Evolutionary conservation across 2,329 filamentous ascomycete species (phyloP).

Genomic region (Xenoacremonium recifei): DNA sequence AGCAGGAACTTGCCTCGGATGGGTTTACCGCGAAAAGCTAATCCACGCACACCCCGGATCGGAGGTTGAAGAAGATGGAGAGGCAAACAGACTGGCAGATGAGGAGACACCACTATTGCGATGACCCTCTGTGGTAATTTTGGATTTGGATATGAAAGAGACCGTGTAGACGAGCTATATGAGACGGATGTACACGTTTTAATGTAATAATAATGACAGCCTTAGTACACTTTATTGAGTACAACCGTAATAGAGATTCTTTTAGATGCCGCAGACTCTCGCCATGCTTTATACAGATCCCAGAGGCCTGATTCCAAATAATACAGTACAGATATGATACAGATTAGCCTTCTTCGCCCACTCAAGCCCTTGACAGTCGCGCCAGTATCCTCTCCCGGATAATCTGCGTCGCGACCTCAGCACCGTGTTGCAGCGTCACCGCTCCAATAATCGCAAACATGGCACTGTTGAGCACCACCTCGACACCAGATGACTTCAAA

Average conservation of each 20-base stretch:
- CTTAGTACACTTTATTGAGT: too few species aligned
- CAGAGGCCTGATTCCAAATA: slow-evolving; percentile 24
- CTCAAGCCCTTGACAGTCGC: slow-evolving; percentile 23
- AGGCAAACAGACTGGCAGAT: slow-evolving; percentile 13
- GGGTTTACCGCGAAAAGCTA: slow-evolving; percentile 39
- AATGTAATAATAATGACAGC: not conserved
- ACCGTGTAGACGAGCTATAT: slow-evolving; percentile 2
- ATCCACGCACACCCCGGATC: slow-evolving; percentile 22
- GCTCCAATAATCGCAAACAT: slow-evolving; percentile 87
- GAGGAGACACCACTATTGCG: slow-evolving; percentile 36
- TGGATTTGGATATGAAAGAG: not conserved
- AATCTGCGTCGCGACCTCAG: slow-evolving; percentile 70
- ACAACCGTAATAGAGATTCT: too few species aligned
- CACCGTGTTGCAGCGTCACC: slow-evolving; percentile 83
- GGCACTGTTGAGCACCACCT: slow-evolving; percentile 72
- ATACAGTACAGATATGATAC: slow-evolving; percentile 30
- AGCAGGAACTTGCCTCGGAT: slow-evolving; percentile 36
- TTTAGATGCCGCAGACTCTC: slow-evolving; percentile 13
- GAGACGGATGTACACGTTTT: slow-evolving; percentile 4
- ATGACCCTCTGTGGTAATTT: slow-evolving; percentile 9
- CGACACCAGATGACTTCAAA: slow-evolving; percentile 68
- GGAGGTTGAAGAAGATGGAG: slow-evolving; percentile 12
- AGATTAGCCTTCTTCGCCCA: slow-evolving; percentile 21
- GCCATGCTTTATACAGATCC: slow-evolving; percentile 25
- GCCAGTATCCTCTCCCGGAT: slow-evolving; percentile 73